Percentiles rank a stretch among this genome's conserved stretches.
Conservation (phyloP, 441 rosid genomes). For the Pelargonium exstipulatum region DNA sequence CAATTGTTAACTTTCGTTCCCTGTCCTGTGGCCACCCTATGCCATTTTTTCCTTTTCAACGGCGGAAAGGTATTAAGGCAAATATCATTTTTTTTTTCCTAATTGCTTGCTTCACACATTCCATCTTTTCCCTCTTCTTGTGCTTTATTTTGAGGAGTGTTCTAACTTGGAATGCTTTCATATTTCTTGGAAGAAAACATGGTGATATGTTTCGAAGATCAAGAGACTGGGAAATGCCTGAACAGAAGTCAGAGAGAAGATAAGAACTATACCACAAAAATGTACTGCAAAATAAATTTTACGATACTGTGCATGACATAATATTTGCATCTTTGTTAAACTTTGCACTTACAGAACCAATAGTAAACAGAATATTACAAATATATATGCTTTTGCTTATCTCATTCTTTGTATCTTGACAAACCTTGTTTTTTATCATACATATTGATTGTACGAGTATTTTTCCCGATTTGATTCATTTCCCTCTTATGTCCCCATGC, state of each 20-base stretch:
- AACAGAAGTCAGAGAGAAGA: conserved; percentile 56
- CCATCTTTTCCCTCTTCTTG: background rate
- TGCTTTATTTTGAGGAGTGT: conserved; percentile 22
- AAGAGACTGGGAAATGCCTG: conserved; percentile 68
- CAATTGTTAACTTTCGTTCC: background rate
- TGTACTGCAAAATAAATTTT: conserved; percentile 36
- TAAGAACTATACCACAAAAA: conserved; percentile 54
- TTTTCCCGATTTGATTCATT: too few species aligned
- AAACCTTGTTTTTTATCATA: too few species aligned
- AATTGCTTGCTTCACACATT: conserved; percentile 2
- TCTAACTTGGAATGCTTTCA: conserved; percentile 21
- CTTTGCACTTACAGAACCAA: background rate
- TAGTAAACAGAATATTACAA: background rate
- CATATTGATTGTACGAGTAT: too few species aligned
- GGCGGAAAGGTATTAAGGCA: background rate
- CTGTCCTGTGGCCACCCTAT: background rate
- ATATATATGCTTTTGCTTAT: too few species aligned
- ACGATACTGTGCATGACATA: conserved; percentile 15
- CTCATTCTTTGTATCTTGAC: too few species aligned
- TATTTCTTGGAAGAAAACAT: conserved; percentile 64
- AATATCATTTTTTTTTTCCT: background rate
- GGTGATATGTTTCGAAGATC: conserved; percentile 93
- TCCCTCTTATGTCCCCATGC: too few species aligned
- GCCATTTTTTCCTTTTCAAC: background rate
- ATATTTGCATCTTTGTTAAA: conserved; percentile 4